Base-by-base conservation (phyloP, 352 stramenopile genomes). In the Phytopythium litorale region DNA sequence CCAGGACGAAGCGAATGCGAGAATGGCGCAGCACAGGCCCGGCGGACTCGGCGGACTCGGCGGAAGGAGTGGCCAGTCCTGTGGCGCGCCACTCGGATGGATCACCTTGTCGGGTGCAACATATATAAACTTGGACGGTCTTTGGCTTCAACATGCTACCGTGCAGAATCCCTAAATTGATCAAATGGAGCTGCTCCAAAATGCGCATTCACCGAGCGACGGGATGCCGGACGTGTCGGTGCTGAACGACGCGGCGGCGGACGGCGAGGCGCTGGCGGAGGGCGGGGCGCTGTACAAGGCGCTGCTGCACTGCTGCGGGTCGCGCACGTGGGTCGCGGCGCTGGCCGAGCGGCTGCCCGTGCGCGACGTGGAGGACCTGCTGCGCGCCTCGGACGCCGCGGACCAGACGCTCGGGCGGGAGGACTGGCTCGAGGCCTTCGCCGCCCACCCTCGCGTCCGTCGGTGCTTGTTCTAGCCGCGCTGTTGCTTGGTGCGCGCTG, bases 371-470 rank as follows among this genome's bases (percentile, higher is more conserved):
- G 72, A 70, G 19, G 71, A 64, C 23, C 66, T 91, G 38, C 79
- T 67, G n/a, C 60, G 62, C 35, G 76, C 70, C 7, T 73, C 76
- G 3, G 73, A 87, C 40, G 67, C 60, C 1, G 78, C 69, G 6
- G 80, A 90, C 60, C 40, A 42, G 28, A 23, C 54, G 35, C 68
- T 92, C 48, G 65, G 66, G 55, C 63, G 67, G 16, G 67, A 76
- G 5, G 82, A 92, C 61, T 90, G 80, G 82, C 71, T 89, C 28
- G 80, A 89, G 62, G 82, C 82, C 4, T 92, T 92, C 63, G 73
- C 70, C 12, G 78, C 82, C 0, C 82, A 92, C 56, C 82, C 82
- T 21, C 76, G 71, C 42, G 82, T 89, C 40, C 12, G 75, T 25
- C 15, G 18, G 33, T 12, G 33, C 33, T 38, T 6, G 33, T 12